Evolutionary conservation across 495 filamentous ascomycete genomes (phyloP).

Genomic region (Physcia stellaris): DNA sequence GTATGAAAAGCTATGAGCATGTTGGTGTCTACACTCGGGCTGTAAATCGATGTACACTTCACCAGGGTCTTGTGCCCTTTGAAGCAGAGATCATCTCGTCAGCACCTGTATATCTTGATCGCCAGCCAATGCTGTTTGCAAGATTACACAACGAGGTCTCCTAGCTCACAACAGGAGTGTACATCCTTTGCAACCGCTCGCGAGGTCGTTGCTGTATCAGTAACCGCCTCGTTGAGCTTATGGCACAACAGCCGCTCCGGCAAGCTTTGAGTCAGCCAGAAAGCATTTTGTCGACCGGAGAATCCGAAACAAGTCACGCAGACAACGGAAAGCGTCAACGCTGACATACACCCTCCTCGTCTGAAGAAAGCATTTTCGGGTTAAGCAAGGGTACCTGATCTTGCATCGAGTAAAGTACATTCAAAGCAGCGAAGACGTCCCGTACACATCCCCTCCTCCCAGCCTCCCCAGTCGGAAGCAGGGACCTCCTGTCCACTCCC

Average conservation of each 20-base stretch:
- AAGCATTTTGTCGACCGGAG: background rate
- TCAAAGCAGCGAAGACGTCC: slow-evolving; percentile 23
- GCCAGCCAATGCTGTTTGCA: too few relatives aligned
- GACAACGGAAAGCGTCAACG: slow-evolving; percentile 1
- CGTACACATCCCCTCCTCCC: slow-evolving; percentile 29
- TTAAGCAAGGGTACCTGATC: slow-evolving; percentile 14
- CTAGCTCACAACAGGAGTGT: slow-evolving; percentile 19
- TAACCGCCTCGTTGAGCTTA: slow-evolving; percentile 16
- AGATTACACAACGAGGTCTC: slow-evolving; percentile 31
- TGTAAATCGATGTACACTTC: too few relatives aligned
- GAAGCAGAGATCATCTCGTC: too few relatives aligned
- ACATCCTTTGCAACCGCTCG: slow-evolving; percentile 15
- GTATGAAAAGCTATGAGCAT: slow-evolving; percentile 1
- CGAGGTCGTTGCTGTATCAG: slow-evolving; percentile 4
- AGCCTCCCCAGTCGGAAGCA: too few relatives aligned
- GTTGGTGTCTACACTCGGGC: too few relatives aligned
- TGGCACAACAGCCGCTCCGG: slow-evolving; percentile 20
- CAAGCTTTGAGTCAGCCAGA: slow-evolving; percentile 1
- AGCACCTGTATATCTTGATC: too few relatives aligned
- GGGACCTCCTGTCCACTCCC: too few relatives aligned
- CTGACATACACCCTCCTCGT: background rate
- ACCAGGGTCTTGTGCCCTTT: too few relatives aligned
- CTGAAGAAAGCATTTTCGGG: slow-evolving; percentile 4
- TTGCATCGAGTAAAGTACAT: background rate
- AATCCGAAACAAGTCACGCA: background rate